Evolutionary conservation across 2,329 filamentous ascomycete genomes (phyloP).

Genomic region (Colletotrichum sp.): DNA sequence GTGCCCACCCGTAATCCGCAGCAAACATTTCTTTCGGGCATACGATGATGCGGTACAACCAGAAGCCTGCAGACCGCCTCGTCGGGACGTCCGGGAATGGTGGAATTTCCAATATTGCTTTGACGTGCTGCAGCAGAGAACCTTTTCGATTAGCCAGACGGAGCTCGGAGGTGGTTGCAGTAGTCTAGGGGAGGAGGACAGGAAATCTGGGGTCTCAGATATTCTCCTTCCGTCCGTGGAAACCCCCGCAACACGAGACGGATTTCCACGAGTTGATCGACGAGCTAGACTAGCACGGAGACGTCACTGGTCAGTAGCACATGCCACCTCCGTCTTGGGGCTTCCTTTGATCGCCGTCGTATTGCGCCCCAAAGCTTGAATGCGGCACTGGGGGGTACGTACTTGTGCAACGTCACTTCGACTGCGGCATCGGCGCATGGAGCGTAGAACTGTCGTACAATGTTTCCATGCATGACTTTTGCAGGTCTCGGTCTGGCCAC

Average conservation of each 20-base stretch:
- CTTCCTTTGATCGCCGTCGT: not conserved
- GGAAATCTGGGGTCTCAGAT: not conserved
- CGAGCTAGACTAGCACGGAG: not conserved
- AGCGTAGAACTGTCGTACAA: not conserved
- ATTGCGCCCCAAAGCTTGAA: not conserved
- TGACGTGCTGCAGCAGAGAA: not conserved
- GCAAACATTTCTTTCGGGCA: not conserved
- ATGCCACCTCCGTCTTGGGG: not conserved
- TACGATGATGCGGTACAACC: not conserved
- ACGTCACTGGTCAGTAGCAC: not conserved
- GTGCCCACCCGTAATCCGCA: not conserved
- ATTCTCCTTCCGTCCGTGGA: not conserved
- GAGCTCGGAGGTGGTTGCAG: not conserved
- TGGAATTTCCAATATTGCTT: not conserved
- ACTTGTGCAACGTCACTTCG: not conserved
- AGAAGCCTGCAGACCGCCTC: not conserved
- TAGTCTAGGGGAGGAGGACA: not conserved
- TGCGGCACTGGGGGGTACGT: not conserved
- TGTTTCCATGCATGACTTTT: not conserved
- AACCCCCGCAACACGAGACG: not conserved
- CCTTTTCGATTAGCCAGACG: not conserved
- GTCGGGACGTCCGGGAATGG: not conserved
- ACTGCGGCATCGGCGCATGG: not conserved
- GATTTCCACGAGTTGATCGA: not conserved
- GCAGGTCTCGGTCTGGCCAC: not conserved